Conservation (phyloP, 2,329 filamentous ascomycete genomes). For the Scorias spongiosa region DNA sequence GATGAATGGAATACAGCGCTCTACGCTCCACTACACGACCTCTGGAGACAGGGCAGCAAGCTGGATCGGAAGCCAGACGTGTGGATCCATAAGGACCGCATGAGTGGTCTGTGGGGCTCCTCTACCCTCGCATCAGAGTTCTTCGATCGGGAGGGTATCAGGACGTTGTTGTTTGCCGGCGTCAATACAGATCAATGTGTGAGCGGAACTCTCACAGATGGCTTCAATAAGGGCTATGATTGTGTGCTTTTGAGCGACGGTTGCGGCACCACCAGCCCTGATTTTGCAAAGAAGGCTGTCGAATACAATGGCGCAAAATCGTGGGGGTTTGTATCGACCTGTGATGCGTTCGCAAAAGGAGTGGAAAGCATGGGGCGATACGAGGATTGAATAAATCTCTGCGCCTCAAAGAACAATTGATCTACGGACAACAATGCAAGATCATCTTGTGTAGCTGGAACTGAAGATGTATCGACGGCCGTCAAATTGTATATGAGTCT, state of each 20-base stretch:
- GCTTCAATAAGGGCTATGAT: constrained; percentile 40
- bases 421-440: no score
- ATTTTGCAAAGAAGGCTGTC: constrained; percentile 20
- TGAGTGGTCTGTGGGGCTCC: constrained; percentile 40
- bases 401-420: no score
- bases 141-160: constrained; percentile 26
- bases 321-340: constrained; percentile 19
- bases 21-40: constrained; percentile 30
- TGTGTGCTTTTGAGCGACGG: constrained; percentile 41
- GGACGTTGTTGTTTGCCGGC: constrained; percentile 40
- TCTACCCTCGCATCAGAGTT: constrained; percentile 29
- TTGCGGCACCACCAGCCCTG: constrained; percentile 35
- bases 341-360: constrained; percentile 15
- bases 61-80: constrained; percentile 27
- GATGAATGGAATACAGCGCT: constrained; percentile 43
- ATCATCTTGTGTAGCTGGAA: no score
- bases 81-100: constrained; percentile 41
- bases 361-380: constrained; percentile 4
- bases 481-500: no score
- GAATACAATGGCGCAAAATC: constrained; percentile 22
- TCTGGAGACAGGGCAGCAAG: constrained; percentile 19
- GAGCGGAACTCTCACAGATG: constrained; percentile 39
- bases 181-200: constrained; percentile 51
- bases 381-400: no score
- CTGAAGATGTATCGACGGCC: no score